phyloP scores from a whole-genome alignment of 345 rosid species.

The Murraya paniculata region DNA sequence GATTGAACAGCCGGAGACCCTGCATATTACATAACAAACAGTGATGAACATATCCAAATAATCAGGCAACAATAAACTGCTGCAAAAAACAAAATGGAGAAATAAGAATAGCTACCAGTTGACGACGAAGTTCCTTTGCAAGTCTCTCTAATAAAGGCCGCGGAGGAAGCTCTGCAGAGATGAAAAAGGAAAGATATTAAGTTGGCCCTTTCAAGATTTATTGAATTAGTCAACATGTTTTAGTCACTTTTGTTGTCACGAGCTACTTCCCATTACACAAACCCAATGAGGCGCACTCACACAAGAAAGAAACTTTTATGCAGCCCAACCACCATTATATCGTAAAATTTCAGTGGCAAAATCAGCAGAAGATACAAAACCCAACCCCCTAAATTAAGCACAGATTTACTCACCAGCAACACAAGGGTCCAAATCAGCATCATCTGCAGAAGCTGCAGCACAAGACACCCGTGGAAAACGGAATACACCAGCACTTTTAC shows the following conservation, averaged over 20 bases:
- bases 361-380: background rate
- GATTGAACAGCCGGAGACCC: conserved; percentile 77
- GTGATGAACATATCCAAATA: background rate
- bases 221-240: background rate
- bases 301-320: background rate
- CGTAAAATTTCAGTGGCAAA: conserved; percentile 5
- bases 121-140: conserved; percentile 65
- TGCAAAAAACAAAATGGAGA: background rate
- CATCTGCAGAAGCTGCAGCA: conserved; percentile 74
- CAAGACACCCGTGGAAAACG: conserved; percentile 67
- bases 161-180: conserved; percentile 72
- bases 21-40: conserved; percentile 18
- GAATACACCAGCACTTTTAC: conserved; percentile 45
- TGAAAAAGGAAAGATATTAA: conserved; percentile 8
- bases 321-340: background rate
- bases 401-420: conserved; percentile 41
- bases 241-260: background rate
- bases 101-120: conserved; percentile 41
- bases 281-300: background rate
- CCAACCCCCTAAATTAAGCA: background rate
- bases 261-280: background rate
- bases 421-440: conserved; percentile 61
- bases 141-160: conserved; percentile 73
- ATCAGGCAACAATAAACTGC: background rate
- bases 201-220: background rate